Evolutionary conservation across 495 filamentous ascomycete genomes (phyloP).

Genomic region (Cercophora sp.): DNA sequence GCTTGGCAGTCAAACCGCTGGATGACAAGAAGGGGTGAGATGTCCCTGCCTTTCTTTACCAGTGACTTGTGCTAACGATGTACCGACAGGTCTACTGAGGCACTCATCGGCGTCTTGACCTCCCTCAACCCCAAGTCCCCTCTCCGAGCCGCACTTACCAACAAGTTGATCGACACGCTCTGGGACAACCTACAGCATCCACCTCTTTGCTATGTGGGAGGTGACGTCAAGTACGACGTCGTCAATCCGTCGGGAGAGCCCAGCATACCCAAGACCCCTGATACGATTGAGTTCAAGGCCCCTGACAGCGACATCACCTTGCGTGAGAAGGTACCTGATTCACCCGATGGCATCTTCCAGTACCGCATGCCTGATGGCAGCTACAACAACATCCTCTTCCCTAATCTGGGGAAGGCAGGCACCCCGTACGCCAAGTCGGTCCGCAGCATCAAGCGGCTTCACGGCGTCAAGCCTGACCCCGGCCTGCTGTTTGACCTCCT

Average conservation of each 20-base stretch:
- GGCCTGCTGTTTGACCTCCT: slow-evolving; percentile 70
- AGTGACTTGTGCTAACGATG: background rate
- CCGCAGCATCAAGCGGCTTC: slow-evolving; percentile 39
- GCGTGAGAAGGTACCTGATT: slow-evolving; percentile 29
- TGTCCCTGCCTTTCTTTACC: no score
- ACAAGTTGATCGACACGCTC: slow-evolving; percentile 56
- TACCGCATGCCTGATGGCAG: slow-evolving; percentile 71
- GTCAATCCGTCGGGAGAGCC: slow-evolving; percentile 15
- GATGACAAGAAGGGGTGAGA: slow-evolving; percentile 31
- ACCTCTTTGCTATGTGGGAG: slow-evolving; percentile 53
- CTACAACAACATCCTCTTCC: slow-evolving; percentile 59
- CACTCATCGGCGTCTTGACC: slow-evolving; percentile 31
- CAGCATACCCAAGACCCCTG: no score
- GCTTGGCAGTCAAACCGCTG: slow-evolving; percentile 26
- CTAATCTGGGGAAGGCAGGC: slow-evolving; percentile 56
- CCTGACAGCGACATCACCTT: slow-evolving; percentile 35
- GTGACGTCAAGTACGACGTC: slow-evolving; percentile 30
- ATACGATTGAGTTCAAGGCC: slow-evolving; percentile 28
- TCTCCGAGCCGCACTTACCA: slow-evolving; percentile 50
- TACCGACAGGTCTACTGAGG: slow-evolving; percentile 24
- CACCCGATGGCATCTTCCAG: slow-evolving; percentile 33
- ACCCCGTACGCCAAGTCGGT: slow-evolving; percentile 67
- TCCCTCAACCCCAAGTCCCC: slow-evolving; percentile 53
- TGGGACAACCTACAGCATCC: slow-evolving; percentile 71
- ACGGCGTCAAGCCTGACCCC: slow-evolving; percentile 64